Evolutionary conservation across 148 eudicot species (phyloP).

Genomic region (Nepenthes mirabilis): DNA sequence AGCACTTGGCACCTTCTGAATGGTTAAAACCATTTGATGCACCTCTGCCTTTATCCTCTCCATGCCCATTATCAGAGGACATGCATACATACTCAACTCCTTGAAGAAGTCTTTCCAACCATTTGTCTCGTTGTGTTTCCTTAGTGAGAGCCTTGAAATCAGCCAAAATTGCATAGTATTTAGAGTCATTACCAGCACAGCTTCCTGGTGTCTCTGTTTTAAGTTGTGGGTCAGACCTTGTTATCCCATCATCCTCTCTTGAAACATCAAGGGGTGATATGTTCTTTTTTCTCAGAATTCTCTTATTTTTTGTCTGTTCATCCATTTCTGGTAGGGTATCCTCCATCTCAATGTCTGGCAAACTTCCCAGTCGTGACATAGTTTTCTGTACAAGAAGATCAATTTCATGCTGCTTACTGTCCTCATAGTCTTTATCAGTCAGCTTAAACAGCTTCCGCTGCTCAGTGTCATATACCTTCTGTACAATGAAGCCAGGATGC

Average conservation of each 20-base stretch:
- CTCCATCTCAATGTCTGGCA: constrained; percentile 64
- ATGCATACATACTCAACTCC: constrained; percentile 46
- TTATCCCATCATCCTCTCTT: constrained; percentile 50
- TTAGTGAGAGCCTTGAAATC: constrained; percentile 54
- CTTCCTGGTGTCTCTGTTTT: constrained; percentile 77
- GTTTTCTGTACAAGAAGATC: constrained; percentile 90
- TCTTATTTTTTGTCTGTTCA: constrained; percentile 45
- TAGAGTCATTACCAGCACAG: constrained; percentile 34
- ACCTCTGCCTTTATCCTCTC: constrained; percentile 31
- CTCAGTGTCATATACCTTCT: constrained; percentile 83
- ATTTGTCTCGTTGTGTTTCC: constrained; percentile 68
- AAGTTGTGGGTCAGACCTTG: constrained; percentile 29
- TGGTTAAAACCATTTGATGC: constrained; percentile 15
- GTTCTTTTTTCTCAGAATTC: constrained; percentile 37
- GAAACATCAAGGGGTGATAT: constrained; percentile 66
- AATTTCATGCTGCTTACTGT: constrained; percentile 68
- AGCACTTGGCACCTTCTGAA: constrained; percentile 8
- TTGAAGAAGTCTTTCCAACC: constrained; percentile 86
- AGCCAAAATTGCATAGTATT: constrained; percentile 39
- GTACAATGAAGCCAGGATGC: constrained; percentile 85
- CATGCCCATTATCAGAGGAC: constrained; percentile 18
- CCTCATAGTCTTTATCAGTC: constrained; percentile 92
- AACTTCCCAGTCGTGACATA: constrained; percentile 52
- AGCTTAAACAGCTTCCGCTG: constrained; percentile 64
- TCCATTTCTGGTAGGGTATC: constrained; percentile 36